These are phyloP conservation scores for Fusarium continuum DNA, from an alignment of 2,329 filamentous ascomycete genomes.

Conservation along the genomic window DNA sequence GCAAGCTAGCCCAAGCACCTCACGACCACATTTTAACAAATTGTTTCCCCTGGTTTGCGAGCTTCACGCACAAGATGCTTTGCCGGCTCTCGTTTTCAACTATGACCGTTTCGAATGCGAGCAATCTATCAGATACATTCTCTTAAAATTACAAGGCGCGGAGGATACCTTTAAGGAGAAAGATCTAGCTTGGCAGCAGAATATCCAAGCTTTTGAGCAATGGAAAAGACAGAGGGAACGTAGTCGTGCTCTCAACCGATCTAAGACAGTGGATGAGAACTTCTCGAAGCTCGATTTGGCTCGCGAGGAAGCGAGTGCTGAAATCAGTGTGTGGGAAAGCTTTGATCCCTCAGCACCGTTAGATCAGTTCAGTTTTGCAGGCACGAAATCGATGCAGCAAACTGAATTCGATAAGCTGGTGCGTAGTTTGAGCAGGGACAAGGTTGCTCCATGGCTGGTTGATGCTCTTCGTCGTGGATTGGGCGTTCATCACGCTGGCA, in stretches of 20 bases:
- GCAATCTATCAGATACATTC: constrained; percentile 60
- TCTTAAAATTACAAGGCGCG: constrained; percentile 56
- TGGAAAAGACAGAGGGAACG: constrained; percentile 65
- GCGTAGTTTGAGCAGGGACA: constrained; percentile 56
- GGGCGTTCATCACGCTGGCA: constrained; percentile 80
- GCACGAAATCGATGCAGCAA: constrained; percentile 64
- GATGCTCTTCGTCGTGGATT: constrained; percentile 72
- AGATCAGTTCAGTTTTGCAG: constrained; percentile 72
- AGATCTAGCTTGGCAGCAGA: constrained; percentile 67
- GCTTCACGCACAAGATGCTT: constrained; percentile 69
- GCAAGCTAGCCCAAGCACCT: background rate
- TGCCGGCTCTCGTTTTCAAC: constrained; percentile 81
- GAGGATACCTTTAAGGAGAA: constrained; percentile 62
- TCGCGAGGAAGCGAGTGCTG: constrained; percentile 64
- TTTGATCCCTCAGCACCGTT: constrained; percentile 74
- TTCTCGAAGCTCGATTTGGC: constrained; percentile 65
- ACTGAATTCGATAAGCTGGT: constrained; percentile 66
- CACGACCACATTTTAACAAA: background rate
- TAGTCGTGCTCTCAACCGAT: constrained; percentile 44
- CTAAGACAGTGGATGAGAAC: constrained; percentile 51
- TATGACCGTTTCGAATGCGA: constrained; percentile 76
- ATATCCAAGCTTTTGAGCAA: constrained; percentile 61
- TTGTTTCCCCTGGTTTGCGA: constrained; percentile 65
- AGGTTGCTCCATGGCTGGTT: constrained; percentile 61
- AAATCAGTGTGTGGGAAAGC: constrained; percentile 65